Conservation (phyloP, 1,284 basidiomycete genomes). For the Vanrija pseudolonga region DNA sequence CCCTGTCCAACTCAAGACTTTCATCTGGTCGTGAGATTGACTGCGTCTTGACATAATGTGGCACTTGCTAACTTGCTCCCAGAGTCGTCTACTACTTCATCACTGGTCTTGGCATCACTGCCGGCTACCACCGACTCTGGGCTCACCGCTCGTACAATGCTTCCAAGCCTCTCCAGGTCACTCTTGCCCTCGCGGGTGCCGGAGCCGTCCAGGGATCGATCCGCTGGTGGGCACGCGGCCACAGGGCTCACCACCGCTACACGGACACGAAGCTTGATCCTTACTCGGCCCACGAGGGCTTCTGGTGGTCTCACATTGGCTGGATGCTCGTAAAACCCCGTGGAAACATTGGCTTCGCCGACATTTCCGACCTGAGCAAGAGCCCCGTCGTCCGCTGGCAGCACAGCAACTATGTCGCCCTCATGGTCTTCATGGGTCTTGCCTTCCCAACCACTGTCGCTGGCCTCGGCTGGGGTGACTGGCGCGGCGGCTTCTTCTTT, state of each 20-base stretch:
- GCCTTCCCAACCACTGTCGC: constrained; percentile 71
- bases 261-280: constrained; percentile 94
- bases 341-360: constrained; percentile 79
- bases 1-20: constrained; percentile 63
- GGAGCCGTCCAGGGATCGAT: constrained; percentile 88
- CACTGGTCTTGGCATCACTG: constrained; percentile 69
- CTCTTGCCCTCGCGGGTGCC: constrained; percentile 71
- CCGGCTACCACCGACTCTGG: constrained; percentile 88
- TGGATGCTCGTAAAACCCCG: constrained; percentile 93
- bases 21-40: constrained; percentile 56
- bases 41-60: no score
- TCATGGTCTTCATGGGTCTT: constrained; percentile 71
- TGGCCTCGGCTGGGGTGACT: constrained; percentile 78
- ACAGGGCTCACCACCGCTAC: constrained; percentile 90
- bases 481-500: constrained; percentile 76
- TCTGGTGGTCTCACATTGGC: constrained; percentile 71
- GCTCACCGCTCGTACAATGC: constrained; percentile 89
- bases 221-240: constrained; percentile 89
- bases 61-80: constrained; percentile 5
- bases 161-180: constrained; percentile 69
- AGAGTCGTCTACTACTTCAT: constrained; percentile 73
- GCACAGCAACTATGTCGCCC: constrained; percentile 67
- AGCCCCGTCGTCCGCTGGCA: constrained; percentile 80
- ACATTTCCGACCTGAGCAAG: constrained; percentile 76
- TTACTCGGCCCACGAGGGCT: constrained; percentile 82